Evolutionary conservation across 2,329 filamentous ascomycete genomes (phyloP).

Genomic region (Volutella citrinella): DNA sequence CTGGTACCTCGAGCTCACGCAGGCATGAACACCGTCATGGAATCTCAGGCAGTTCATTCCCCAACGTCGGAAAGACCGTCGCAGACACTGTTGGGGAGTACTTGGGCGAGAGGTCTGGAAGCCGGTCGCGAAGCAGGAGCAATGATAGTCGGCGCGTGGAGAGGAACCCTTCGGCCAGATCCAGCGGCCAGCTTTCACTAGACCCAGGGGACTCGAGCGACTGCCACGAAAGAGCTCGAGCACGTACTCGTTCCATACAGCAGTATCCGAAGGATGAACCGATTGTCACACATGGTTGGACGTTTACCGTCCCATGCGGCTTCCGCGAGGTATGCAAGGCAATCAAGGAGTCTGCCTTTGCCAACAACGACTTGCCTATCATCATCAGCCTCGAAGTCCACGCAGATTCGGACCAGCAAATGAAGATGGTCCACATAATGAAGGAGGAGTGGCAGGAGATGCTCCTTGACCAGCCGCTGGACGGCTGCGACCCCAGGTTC

Average conservation of each 20-base stretch:
- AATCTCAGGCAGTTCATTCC: conserved; percentile 45
- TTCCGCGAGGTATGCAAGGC: conserved; percentile 85
- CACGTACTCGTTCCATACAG: conserved; percentile 19
- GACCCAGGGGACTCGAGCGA: conserved; percentile 34
- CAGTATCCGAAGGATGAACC: conserved; percentile 58
- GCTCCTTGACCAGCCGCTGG: conserved; percentile 60
- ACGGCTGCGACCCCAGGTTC: conserved; percentile 49
- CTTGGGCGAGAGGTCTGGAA: conserved; percentile 27
- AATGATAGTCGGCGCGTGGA: conserved; percentile 29
- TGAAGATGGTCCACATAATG: conserved; percentile 93
- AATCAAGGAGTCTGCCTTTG: conserved; percentile 76
- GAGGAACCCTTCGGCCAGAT: conserved; percentile 29
- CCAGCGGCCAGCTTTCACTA: conserved; percentile 25
- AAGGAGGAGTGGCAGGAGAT: conserved; percentile 77
- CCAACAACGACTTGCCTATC: conserved; percentile 71
- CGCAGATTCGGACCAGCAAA: conserved; percentile 76
- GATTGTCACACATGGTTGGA: conserved; percentile 78
- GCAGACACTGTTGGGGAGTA: conserved; percentile 33
- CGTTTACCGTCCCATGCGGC: conserved; percentile 78
- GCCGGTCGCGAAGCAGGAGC: conserved; percentile 40
- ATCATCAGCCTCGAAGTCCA: conserved; percentile 95
- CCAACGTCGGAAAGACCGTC: conserved; percentile 42
- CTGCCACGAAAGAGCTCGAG: conserved; percentile 29
- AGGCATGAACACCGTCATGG: conserved; percentile 44
- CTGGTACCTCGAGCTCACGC: conserved; percentile 34